Conservation (phyloP, 306 rosid species). For the Abrus pulchellus region DNA sequence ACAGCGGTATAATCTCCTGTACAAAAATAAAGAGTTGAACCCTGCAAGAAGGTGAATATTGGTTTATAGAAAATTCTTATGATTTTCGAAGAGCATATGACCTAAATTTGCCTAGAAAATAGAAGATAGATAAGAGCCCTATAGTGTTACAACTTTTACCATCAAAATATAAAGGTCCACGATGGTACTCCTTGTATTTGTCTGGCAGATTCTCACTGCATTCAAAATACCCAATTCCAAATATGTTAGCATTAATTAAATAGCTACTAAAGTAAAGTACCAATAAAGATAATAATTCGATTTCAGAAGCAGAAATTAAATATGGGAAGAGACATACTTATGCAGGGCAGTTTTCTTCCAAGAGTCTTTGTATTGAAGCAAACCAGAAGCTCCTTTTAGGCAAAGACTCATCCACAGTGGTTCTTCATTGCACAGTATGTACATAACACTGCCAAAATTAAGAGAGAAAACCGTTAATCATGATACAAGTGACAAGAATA, state of each 20-base stretch:
- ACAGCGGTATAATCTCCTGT: conserved; percentile 86
- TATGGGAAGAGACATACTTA: conserved; percentile 58
- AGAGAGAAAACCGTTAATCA: too few relatives aligned
- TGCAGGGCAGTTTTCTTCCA: conserved; percentile 89
- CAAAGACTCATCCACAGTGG: conserved; percentile 90
- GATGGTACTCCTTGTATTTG: conserved; percentile 49
- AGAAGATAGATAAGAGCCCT: conserved; percentile 8
- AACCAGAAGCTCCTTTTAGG: conserved; percentile 68
- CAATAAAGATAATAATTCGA: not conserved
- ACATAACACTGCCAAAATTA: conserved; percentile 78
- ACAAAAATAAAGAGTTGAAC: conserved; percentile 81
- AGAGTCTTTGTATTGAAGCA: conserved; percentile 78
- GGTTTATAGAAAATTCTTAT: conserved; percentile 7
- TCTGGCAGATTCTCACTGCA: conserved; percentile 70
- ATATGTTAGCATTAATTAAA: not conserved
- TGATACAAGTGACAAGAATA: too few relatives aligned
- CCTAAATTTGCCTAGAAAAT: conserved; percentile 4
- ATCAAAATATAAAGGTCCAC: conserved; percentile 66
- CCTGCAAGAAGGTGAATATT: conserved; percentile 65
- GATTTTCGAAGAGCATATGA: conserved; percentile 7
- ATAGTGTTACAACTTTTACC: conserved; percentile 61
- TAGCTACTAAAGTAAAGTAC: conserved; percentile 23
- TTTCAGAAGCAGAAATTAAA: conserved; percentile 12
- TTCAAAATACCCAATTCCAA: conserved; percentile 45
- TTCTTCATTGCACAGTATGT: conserved; percentile 89